phyloP scores from a whole-genome alignment of 345 rosid genomes.

The Firmiana major region DNA sequence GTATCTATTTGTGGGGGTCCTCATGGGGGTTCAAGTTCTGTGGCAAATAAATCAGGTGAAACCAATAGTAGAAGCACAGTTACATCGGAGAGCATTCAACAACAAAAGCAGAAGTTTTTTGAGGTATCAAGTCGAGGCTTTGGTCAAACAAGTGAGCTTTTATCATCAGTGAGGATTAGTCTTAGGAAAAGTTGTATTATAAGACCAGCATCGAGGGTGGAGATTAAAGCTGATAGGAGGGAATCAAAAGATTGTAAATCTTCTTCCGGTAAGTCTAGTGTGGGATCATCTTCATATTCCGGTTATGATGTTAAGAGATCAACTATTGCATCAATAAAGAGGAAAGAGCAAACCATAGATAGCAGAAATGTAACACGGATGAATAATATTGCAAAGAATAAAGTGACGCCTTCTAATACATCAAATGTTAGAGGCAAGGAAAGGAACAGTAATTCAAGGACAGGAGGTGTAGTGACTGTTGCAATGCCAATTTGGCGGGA shows the following conservation, averaged over 20 bases:
- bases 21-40: conserved; percentile 17
- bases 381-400: conserved; percentile 24
- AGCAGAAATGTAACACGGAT: conserved; percentile 36
- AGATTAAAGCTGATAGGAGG: conserved; percentile 20
- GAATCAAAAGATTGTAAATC: conserved; percentile 31
- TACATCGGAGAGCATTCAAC: conserved; percentile 34
- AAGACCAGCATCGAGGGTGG: conserved; percentile 52
- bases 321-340: conserved; percentile 13
- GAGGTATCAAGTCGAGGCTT: conserved; percentile 36
- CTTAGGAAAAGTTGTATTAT: conserved; percentile 51
- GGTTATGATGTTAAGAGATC: conserved; percentile 16
- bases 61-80: conserved; percentile 34
- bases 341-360: conserved; percentile 38
- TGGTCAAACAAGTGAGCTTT: conserved; percentile 34
- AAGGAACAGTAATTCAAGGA: neutral
- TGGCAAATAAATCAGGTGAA: conserved; percentile 19
- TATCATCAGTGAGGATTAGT: conserved; percentile 34
- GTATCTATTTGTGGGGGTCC: neutral
- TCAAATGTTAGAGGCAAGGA: conserved; percentile 16
- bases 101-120: conserved; percentile 19
- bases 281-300: conserved; percentile 42
- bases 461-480: neutral
- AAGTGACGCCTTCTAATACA: conserved; percentile 19
- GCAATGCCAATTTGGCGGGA: conserved; percentile 1
- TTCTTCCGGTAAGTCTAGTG: conserved; percentile 47